phyloP scores from a whole-genome alignment of 192 early-diverging fungal genomes.

The Mortierella claussenii region DNA sequence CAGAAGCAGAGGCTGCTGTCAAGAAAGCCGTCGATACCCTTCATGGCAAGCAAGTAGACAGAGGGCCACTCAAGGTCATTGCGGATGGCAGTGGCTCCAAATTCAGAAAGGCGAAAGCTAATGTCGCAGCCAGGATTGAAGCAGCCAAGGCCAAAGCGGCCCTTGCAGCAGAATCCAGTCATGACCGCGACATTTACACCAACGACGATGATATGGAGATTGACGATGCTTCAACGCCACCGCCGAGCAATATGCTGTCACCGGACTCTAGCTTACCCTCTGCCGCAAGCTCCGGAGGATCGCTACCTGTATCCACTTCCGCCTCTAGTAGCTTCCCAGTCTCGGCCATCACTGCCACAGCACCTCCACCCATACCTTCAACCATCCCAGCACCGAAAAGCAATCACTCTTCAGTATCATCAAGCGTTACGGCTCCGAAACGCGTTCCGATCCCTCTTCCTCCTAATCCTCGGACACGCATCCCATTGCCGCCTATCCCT shows the following conservation, averaged over 20 bases:
- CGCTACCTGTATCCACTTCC: slow-evolving; percentile 6
- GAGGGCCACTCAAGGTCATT: slow-evolving; percentile 44
- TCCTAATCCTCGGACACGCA: slow-evolving; percentile 37
- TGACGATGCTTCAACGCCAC: slow-evolving; percentile 55
- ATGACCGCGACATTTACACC: slow-evolving; percentile 39
- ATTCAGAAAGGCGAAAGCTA: slow-evolving; percentile 38
- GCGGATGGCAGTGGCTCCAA: slow-evolving; percentile 42
- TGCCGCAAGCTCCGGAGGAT: slow-evolving; percentile 10
- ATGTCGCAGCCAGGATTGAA: slow-evolving; percentile 46
- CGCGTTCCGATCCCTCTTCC: slow-evolving; percentile 44
- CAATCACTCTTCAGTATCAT: slow-evolving; percentile 2
- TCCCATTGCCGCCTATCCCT: slow-evolving; percentile 38
- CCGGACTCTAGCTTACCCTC: slow-evolving; percentile 12
- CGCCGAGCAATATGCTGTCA: slow-evolving; percentile 34
- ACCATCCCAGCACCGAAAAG: slow-evolving; percentile 9
- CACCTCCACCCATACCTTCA: slow-evolving; percentile 15
- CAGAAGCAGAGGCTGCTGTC: slow-evolving; percentile 52
- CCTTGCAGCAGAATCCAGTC: slow-evolving; percentile 28
- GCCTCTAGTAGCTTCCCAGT: slow-evolving; percentile 1
- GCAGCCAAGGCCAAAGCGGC: slow-evolving; percentile 42
- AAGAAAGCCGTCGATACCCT: slow-evolving; percentile 60
- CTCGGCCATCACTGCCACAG: not conserved
- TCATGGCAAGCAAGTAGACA: slow-evolving; percentile 59
- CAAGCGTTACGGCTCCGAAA: slow-evolving; percentile 6
- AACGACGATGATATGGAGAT: slow-evolving; percentile 60